These are phyloP conservation scores for Sistotremastrum suecicum DNA, from an alignment of 768 basidiomycete genomes.

Conservation along the genomic window DNA sequence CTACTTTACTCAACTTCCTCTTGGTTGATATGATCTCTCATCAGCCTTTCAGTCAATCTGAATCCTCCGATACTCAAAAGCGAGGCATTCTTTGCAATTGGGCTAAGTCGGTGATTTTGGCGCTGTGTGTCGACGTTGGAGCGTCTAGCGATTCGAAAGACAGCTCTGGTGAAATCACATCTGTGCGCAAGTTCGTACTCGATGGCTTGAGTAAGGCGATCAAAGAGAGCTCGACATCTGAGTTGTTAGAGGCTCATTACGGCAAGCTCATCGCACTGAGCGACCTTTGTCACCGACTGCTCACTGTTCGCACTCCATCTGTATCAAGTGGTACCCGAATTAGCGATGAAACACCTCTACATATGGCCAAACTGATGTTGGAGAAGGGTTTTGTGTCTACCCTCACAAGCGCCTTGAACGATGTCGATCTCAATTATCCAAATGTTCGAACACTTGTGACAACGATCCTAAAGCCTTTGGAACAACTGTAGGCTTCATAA, in stretches of 20 bases:
- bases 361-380: constrained; percentile 94
- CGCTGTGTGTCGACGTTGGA: constrained; percentile 81
- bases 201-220: constrained; percentile 79
- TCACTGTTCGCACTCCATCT: constrained; percentile 42
- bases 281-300: constrained; percentile 76
- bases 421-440: constrained; percentile 93
- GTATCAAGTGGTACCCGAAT: constrained; percentile 40
- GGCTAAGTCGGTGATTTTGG: constrained; percentile 83
- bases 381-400: constrained; percentile 93
- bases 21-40: constrained; percentile 74
- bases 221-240: constrained; percentile 55
- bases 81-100: constrained; percentile 60
- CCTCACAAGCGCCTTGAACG: constrained; percentile 76
- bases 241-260: constrained; percentile 63
- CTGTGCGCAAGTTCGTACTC: constrained; percentile 84
- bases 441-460: constrained; percentile 77
- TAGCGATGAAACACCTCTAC: constrained; percentile 65
- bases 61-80: constrained; percentile 35
- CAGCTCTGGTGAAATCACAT: constrained; percentile 59
- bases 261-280: constrained; percentile 77
- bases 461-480: constrained; percentile 76
- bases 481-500: constrained; percentile 50
- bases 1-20: constrained; percentile 63
- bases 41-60: constrained; percentile 19
- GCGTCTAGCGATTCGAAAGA: constrained; percentile 59